These are phyloP conservation scores for Phyllosticta citribraziliensis DNA, from an alignment of 2,329 filamentous ascomycete species.

Conservation along the genomic window DNA sequence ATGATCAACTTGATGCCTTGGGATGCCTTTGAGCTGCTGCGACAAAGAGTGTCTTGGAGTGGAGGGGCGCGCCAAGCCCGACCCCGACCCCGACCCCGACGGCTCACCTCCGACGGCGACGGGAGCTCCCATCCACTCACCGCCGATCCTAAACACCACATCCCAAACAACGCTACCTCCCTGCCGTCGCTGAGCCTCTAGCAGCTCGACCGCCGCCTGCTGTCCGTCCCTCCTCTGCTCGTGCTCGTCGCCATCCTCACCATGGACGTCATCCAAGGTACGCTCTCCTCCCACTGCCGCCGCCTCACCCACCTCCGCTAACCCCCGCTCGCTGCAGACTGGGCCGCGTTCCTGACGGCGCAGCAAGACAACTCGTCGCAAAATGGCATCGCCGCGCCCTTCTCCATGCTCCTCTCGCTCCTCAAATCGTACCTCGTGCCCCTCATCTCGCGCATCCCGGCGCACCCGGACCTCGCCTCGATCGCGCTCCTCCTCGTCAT, in stretches of 20 bases:
- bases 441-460: conserved; percentile 22
- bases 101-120: too few species aligned
- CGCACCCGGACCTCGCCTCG: conserved; percentile 38
- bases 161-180: neutral
- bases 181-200: too few species aligned
- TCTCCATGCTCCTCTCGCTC: neutral
- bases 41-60: neutral
- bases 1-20: neutral
- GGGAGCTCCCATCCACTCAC: neutral
- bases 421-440: conserved; percentile 22
- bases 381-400: neutral
- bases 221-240: neutral
- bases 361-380: neutral
- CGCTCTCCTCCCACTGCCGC: neutral
- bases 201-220: neutral
- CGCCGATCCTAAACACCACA: conserved; percentile 6
- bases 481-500: conserved; percentile 49
- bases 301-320: neutral
- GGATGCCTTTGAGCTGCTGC: neutral
- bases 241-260: neutral
- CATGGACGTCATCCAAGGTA: conserved; percentile 15
- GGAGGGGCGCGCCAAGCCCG: neutral
- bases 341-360: conserved; percentile 5
- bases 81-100: neutral
- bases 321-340: neutral